These are phyloP conservation scores for Plectosphaerella sp. DNA, from an alignment of 2,329 filamentous ascomycete genomes.

Conservation along the genomic window DNA sequence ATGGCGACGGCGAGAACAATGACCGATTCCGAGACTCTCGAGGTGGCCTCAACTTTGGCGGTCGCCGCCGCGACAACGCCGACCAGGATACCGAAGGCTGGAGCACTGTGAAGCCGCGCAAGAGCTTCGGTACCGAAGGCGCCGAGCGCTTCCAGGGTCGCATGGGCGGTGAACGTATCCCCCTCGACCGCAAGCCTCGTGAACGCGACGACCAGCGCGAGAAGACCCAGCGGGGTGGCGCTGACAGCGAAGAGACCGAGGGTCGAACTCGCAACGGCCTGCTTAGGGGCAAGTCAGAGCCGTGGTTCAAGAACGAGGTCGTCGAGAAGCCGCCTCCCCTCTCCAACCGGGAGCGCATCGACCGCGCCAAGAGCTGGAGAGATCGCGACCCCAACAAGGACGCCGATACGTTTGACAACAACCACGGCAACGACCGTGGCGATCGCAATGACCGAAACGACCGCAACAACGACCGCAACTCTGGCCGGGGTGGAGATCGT, in stretches of 20 bases:
- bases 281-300: conserved; percentile 61
- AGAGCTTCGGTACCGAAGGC: conserved; percentile 68
- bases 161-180: conserved; percentile 48
- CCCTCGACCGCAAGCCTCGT: conserved; percentile 38
- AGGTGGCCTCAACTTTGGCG: conserved; percentile 36
- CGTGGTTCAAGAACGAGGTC: conserved; percentile 67
- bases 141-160: conserved; percentile 66
- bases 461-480: conserved; percentile 54
- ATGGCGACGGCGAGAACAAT: conserved; percentile 43
- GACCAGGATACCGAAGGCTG: conserved; percentile 67
- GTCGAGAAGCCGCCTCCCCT: conserved; percentile 22
- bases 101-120: conserved; percentile 69
- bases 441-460: conserved; percentile 16
- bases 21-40: conserved; percentile 46
- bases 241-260: conserved; percentile 43
- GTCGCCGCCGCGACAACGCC: conserved; percentile 47
- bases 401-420: conserved; percentile 22
- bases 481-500: conserved; percentile 37
- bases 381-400: conserved; percentile 38
- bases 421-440: conserved; percentile 7
- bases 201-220: conserved; percentile 52
- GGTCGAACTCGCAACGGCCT: conserved; percentile 59
- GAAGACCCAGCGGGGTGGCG: conserved; percentile 43
- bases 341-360: conserved; percentile 49
- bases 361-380: conserved; percentile 58